Conservation (phyloP, 2,329 filamentous ascomycete species). For the Albifimbria verrucaria region DNA sequence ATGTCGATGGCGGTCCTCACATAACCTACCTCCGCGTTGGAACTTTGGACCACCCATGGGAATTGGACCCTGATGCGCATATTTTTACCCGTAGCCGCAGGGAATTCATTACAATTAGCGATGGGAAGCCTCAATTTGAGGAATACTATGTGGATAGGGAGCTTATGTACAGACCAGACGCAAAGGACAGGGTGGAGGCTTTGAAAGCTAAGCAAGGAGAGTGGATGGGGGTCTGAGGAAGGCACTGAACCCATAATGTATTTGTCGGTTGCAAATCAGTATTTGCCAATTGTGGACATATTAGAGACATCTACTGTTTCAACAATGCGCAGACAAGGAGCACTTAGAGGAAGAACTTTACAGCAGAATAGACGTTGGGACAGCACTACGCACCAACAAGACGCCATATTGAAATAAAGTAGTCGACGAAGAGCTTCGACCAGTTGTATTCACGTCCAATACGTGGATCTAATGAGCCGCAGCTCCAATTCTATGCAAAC, state of each 20-base stretch:
- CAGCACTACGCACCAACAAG: too few relatives aligned
- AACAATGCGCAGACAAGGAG: too few relatives aligned
- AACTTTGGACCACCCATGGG: conserved; percentile 37
- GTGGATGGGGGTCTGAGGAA: conserved; percentile 15
- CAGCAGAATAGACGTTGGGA: too few relatives aligned
- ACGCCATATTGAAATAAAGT: too few relatives aligned
- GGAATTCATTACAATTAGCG: conserved; percentile 32
- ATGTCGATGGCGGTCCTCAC: conserved; percentile 26
- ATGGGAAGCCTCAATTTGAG: conserved; percentile 33
- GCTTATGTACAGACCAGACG: conserved; percentile 29
- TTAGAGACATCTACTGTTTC: too few relatives aligned
- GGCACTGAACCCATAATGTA: conserved; percentile 1
- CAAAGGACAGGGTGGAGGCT: conserved; percentile 23
- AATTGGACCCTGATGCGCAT: conserved; percentile 41
- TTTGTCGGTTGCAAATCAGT: too few relatives aligned
- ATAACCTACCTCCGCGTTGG: conserved; percentile 38
- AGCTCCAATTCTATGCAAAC: too few relatives aligned
- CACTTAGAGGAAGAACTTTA: too few relatives aligned
- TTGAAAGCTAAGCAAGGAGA: conserved; percentile 16
- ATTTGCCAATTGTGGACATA: too few relatives aligned
- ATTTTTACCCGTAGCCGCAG: conserved; percentile 38
- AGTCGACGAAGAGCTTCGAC: too few relatives aligned
- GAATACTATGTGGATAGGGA: conserved; percentile 28
- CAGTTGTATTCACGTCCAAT: too few relatives aligned
- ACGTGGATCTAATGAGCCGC: too few relatives aligned